Conservation (phyloP, 306 rosid genomes). For the Mimosa pudica region DNA sequence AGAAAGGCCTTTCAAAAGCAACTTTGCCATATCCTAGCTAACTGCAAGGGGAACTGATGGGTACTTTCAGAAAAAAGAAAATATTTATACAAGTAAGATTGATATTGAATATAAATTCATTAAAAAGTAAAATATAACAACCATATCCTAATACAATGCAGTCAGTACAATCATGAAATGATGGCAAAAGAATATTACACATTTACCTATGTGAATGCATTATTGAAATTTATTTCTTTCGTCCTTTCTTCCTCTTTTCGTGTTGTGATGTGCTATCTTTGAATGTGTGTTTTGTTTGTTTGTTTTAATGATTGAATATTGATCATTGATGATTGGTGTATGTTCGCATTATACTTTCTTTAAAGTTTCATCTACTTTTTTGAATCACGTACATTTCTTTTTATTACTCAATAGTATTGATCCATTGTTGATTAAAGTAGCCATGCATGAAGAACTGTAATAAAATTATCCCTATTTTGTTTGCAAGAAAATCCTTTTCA, state of each 20-base stretch:
- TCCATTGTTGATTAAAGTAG: not conserved
- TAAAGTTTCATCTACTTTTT: not conserved
- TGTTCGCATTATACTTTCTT: not conserved
- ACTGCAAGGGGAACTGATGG: not conserved
- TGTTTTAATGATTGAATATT: too few species aligned
- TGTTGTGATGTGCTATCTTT: not conserved
- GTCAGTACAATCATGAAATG: too few species aligned
- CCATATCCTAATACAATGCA: not conserved
- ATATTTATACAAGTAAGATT: too few species aligned
- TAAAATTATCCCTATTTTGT: not conserved
- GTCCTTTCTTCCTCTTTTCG: not conserved
- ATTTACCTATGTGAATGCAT: not conserved
- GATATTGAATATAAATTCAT: too few species aligned
- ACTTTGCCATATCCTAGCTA: not conserved
- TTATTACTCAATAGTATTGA: not conserved
- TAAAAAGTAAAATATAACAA: too few species aligned
- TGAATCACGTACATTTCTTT: not conserved
- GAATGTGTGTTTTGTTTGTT: too few species aligned
- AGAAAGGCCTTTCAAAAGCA: too few species aligned
- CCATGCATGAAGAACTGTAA: not conserved
- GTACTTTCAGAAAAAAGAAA: not conserved
- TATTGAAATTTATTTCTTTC: too few species aligned
- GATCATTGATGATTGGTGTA: not conserved
- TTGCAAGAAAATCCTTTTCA: not conserved
- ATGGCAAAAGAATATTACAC: not conserved